Evolutionary conservation across 2,329 filamentous ascomycete species (phyloP), one percentile per base, ranked within the genome.

Genomic region (Thelonectria blattea): DNA sequence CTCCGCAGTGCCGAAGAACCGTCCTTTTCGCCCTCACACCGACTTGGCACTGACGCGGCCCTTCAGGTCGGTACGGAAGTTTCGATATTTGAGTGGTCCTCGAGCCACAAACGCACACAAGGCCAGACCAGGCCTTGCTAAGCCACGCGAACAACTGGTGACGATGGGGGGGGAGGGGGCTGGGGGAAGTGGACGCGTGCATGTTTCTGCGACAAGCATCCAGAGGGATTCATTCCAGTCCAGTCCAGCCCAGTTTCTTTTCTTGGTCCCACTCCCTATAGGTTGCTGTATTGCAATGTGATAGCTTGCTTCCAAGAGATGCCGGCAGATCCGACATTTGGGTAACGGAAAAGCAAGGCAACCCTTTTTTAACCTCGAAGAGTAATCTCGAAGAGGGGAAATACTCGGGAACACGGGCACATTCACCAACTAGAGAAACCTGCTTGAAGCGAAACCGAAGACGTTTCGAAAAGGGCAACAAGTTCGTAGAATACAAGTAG

Each of bases 21-120:
- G 64, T 61, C 49, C 32, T 42, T 58, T 56, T 41, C 52, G 37
- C 60, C 42, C 15, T 52, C 59, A 58, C 54, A 37, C 37, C 48
- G 58, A 59, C 68, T 71, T 71, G 68, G 68, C 68, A 69, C 60
- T 70, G 65, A 70, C 68, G 68, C 63, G 63, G 64, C 56, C 51
- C 27, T 39, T 37, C 15, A 47, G 30, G 30, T 52, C 22, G n/a
- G 30, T 37, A 39, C 24, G 30, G 18, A 37, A 52, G 18, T 47
- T n/a, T n/a, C 50, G n/a, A 41, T 43, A 27, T 24, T 45, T 59
- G 30, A 46, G 52, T 42, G 32, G 49, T 52, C 55, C 50, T 15
- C 60, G 56, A 45, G 56, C 60, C 47, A 55, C 45, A 62, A 37
- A 22, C n/a, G n/a, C n/a, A 54, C 53, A 43, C 52, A 49, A 57